phyloP scores from a whole-genome alignment of 805 yeast species.

The Kodamaea fukazawae region DNA sequence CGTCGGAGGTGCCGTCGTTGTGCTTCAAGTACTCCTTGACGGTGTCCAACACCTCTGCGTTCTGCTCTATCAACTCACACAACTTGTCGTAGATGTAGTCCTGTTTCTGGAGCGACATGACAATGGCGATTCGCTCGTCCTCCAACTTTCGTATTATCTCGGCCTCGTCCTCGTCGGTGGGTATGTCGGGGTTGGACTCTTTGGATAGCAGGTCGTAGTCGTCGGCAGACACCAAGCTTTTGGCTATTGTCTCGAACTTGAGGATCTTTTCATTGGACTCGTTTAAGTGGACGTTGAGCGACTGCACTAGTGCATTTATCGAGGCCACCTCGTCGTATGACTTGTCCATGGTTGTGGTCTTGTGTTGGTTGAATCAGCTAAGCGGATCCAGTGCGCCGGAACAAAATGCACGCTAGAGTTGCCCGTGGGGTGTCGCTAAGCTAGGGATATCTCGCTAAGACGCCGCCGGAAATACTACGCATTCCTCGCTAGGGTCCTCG shows the following conservation, averaged over 20 bases:
- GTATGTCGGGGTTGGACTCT: background rate
- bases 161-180: constrained; percentile 1
- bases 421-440: background rate
- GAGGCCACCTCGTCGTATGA: constrained; percentile 20
- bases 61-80: constrained; percentile 31
- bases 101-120: constrained; percentile 41
- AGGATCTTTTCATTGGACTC: constrained; percentile 20
- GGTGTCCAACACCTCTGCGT: constrained; percentile 31
- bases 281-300: constrained; percentile 17
- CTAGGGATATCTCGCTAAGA: too few relatives aligned
- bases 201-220: constrained; percentile 13
- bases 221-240: constrained; percentile 18
- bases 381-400: too few relatives aligned
- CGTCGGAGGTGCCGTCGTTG: constrained; percentile 16
- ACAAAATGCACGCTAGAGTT: too few relatives aligned
- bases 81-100: constrained; percentile 31
- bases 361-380: too few relatives aligned
- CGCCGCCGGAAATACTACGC: too few relatives aligned
- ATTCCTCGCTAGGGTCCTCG: too few relatives aligned
- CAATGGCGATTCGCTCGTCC: constrained; percentile 25
- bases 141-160: constrained; percentile 20
- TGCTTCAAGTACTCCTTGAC: constrained; percentile 30
- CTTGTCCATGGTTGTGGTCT: constrained; percentile 18
- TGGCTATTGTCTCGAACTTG: constrained; percentile 17
- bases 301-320: constrained; percentile 16